Evolutionary conservation across 352 stramenopile genomes (phyloP).

Genomic region (Phytophthora ramorum): DNA sequence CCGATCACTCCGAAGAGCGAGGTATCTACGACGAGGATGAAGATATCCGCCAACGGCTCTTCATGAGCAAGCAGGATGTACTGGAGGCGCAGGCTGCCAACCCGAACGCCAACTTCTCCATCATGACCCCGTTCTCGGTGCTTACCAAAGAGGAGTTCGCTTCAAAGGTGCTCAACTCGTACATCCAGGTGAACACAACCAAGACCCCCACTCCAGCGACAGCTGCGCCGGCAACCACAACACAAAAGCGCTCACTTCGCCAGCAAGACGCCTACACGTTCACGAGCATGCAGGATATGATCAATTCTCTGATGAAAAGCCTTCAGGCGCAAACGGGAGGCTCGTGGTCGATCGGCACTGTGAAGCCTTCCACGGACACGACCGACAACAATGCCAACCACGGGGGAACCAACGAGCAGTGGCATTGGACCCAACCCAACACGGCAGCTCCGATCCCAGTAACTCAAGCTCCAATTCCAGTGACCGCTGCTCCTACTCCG

Average conservation of each 20-base stretch:
- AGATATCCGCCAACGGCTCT: slow-evolving; percentile 39
- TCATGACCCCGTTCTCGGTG: slow-evolving; percentile 49
- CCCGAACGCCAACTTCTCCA: slow-evolving; percentile 49
- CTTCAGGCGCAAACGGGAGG: slow-evolving; percentile 30
- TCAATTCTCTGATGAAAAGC: slow-evolving; percentile 28
- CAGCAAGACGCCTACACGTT: slow-evolving; percentile 31
- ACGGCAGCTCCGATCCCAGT: background rate
- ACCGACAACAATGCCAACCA: slow-evolving; percentile 13
- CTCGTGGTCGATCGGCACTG: slow-evolving; percentile 26
- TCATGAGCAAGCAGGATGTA: slow-evolving; percentile 43
- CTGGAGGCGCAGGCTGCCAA: slow-evolving; percentile 28
- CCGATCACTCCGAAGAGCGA: slow-evolving; percentile 28
- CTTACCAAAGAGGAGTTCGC: slow-evolving; percentile 52
- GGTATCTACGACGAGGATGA: slow-evolving; percentile 36
- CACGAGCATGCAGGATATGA: slow-evolving; percentile 34
- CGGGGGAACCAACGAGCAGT: slow-evolving; percentile 15
- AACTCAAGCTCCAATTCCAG: background rate
- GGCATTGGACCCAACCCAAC: slow-evolving; percentile 21
- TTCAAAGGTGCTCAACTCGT: slow-evolving; percentile 36
- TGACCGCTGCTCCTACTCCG: slow-evolving; percentile 4
- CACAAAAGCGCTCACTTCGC: slow-evolving; percentile 24
- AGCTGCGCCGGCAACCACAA: background rate
- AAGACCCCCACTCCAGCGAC: slow-evolving; percentile 4
- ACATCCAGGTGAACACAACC: slow-evolving; percentile 25
- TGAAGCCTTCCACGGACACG: slow-evolving; percentile 24